Evolutionary conservation across 257 asterid genomes (phyloP).

Genomic region (Przewalskia tangutica): DNA sequence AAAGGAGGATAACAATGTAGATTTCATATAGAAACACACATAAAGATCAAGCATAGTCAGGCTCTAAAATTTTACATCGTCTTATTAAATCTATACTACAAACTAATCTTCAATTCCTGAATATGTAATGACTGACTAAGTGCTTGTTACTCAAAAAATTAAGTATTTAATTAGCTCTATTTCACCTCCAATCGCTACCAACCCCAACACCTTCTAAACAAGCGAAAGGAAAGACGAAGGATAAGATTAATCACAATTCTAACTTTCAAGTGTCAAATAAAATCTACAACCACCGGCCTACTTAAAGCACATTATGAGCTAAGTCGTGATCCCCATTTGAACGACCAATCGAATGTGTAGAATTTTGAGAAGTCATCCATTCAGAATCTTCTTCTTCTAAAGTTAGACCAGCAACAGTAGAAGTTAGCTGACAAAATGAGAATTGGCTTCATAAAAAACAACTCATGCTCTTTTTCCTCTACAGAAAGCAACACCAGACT

Average conservation of each 20-base stretch:
- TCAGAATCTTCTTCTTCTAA: constrained; percentile 53
- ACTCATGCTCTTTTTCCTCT: constrained; percentile 34
- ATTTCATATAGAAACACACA: background rate
- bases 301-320: constrained; percentile 64
- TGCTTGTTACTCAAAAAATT: background rate
- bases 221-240: background rate
- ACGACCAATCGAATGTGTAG: constrained; percentile 51
- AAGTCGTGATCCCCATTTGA: constrained; percentile 75
- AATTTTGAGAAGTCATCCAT: constrained; percentile 27
- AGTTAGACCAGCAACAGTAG: background rate
- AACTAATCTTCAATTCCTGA: background rate
- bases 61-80: background rate
- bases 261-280: background rate
- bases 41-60: background rate
- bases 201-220: background rate
- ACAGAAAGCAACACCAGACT: constrained; percentile 7
- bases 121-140: background rate
- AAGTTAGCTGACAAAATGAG: background rate
- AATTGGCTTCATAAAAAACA: background rate
- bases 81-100: background rate
- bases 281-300: constrained; percentile 6
- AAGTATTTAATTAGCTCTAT: background rate
- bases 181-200: background rate
- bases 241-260: background rate
- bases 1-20: background rate